phyloP scores from a whole-genome alignment of 306 rosid genomes.

The Prosopis cineraria region DNA sequence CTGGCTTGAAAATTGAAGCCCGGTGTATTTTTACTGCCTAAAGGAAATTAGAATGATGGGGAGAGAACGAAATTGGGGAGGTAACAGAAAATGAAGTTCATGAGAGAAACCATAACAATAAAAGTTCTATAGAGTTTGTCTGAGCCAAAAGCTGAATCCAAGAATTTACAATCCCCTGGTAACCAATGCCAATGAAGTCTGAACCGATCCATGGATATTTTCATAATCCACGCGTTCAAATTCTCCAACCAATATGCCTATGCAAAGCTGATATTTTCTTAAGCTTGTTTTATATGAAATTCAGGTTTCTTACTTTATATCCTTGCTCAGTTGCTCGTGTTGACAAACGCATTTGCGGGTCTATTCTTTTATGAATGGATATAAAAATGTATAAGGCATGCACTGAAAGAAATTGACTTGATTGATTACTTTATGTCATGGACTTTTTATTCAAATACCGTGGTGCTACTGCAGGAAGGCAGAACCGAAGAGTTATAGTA shows the following conservation, averaged over 20 bases:
- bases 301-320: background rate
- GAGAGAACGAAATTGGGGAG: background rate
- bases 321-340: background rate
- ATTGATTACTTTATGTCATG: background rate
- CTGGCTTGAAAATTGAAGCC: background rate
- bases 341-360: background rate
- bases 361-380: background rate
- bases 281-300: background rate
- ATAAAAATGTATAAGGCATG: background rate
- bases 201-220: too few relatives aligned
- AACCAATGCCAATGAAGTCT: background rate
- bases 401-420: background rate
- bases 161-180: background rate
- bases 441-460: background rate
- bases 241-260: background rate
- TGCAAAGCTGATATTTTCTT: background rate
- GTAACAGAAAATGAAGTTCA: background rate
- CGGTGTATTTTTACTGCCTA: background rate
- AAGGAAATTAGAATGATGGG: background rate
- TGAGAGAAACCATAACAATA: background rate
- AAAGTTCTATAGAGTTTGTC: background rate
- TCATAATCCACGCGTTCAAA: too few relatives aligned
- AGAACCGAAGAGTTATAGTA: constrained; percentile 40
- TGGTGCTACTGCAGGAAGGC: constrained; percentile 37
- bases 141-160: background rate